These are phyloP conservation scores for Nothomitra cinnamomea DNA, from an alignment of 2,329 filamentous ascomycete genomes.

Conservation along the genomic window DNA sequence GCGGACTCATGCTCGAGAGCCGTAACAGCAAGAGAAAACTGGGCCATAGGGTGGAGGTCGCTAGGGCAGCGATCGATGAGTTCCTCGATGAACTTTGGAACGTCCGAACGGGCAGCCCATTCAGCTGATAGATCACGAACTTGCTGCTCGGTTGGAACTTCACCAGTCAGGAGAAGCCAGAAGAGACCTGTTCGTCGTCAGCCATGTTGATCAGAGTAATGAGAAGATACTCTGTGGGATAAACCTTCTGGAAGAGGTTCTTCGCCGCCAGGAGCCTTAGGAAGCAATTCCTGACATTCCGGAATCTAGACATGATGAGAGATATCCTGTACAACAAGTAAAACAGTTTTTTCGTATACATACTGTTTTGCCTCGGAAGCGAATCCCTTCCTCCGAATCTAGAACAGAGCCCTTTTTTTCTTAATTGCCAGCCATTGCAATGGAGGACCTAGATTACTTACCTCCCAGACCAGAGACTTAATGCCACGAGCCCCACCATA, in stretches of 20 bases:
- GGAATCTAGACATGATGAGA: conserved; percentile 45
- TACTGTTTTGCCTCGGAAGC: conserved; percentile 92
- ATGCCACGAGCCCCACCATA: conserved; percentile 98
- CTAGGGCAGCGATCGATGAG: conserved; percentile 98
- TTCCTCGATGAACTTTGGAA: conserved; percentile 98
- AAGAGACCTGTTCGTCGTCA: conserved; percentile 54
- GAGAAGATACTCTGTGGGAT: conserved; percentile 8
- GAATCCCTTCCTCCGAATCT: conserved; percentile 96
- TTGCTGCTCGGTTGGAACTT: conserved; percentile 95
- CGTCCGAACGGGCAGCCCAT: conserved; percentile 92
- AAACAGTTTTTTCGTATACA: conserved; percentile 13
- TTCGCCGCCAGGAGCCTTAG: conserved; percentile 89
- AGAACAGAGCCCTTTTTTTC: conserved; percentile 61
- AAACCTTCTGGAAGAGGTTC: conserved; percentile 94
- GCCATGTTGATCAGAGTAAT: background rate
- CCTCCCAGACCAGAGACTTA: conserved; percentile 97
- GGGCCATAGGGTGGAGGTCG: conserved; percentile 98
- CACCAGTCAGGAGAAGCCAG: conserved; percentile 97
- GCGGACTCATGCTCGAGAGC: conserved; percentile 96
- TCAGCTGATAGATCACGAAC: conserved; percentile 95
- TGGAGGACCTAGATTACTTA: conserved; percentile 16
- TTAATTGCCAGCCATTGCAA: background rate
- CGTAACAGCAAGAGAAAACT: conserved; percentile 94
- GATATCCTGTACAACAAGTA: conserved; percentile 8
- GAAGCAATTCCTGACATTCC: conserved; percentile 93